These are phyloP conservation scores for Globisporangium takayamanum DNA, from an alignment of 352 stramenopile species.

Conservation along the genomic window DNA sequence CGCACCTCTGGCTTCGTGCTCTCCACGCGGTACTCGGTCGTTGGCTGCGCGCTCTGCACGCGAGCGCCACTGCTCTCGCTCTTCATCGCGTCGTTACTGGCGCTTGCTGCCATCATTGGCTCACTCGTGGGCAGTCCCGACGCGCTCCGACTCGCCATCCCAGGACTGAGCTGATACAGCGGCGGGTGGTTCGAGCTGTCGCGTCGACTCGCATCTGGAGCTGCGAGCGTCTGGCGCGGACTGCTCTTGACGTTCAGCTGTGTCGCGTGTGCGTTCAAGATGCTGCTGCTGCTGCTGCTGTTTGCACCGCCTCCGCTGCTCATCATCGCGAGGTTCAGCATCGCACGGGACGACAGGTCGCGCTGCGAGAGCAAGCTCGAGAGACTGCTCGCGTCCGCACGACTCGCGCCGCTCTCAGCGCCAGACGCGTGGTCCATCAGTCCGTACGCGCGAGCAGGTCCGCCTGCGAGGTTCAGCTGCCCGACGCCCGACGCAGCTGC, in stretches of 20 bases:
- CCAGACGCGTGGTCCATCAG: slow-evolving; percentile 12
- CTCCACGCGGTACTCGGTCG: slow-evolving; percentile 1
- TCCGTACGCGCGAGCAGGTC: slow-evolving; percentile 22
- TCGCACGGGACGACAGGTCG: slow-evolving; percentile 40
- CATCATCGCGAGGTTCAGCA: slow-evolving; percentile 55
- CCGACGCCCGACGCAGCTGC: slow-evolving; percentile 5
- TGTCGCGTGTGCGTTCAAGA: slow-evolving; percentile 10
- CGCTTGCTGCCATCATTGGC: no score
- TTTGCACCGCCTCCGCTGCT: slow-evolving; percentile 25
- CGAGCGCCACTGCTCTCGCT: not conserved
- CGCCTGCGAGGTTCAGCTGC: slow-evolving; percentile 23
- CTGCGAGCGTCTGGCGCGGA: slow-evolving; percentile 8
- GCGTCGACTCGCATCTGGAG: slow-evolving; percentile 2
- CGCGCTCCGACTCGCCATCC: not conserved
- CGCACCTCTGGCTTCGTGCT: not conserved
- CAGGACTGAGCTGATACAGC: slow-evolving; percentile 14
- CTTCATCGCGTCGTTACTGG: not conserved
- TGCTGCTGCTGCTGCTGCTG: slow-evolving; percentile 6
- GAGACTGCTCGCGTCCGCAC: slow-evolving; percentile 5
- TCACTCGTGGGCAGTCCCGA: no score
- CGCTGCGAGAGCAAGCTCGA: slow-evolving; percentile 22
- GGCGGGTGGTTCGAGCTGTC: slow-evolving; percentile 1
- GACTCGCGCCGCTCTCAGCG: slow-evolving; percentile 5
- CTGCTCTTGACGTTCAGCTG: slow-evolving; percentile 12
- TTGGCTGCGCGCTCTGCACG: not conserved